Evolutionary conservation across 805 yeast species (phyloP).

Genomic region (Priceomyces melissophilus): DNA sequence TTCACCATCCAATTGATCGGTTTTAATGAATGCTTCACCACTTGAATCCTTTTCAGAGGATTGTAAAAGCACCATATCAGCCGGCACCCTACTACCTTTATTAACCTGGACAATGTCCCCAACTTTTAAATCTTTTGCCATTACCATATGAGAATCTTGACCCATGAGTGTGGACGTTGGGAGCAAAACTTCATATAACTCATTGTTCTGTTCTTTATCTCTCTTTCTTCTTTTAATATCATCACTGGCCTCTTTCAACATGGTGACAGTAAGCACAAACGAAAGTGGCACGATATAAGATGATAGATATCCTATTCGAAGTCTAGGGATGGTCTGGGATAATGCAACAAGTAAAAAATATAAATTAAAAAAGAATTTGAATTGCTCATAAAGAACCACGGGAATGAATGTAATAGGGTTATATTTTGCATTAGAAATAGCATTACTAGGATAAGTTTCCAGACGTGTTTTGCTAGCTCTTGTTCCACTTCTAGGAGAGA

Average conservation of each 20-base stretch:
- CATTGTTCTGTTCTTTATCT: slow-evolving; percentile 85
- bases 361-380: slow-evolving; percentile 92
- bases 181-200: slow-evolving; percentile 69
- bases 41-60: slow-evolving; percentile 63
- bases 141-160: slow-evolving; percentile 23
- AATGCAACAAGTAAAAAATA: slow-evolving; percentile 91
- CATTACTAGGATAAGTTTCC: slow-evolving; percentile 57
- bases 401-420: slow-evolving; percentile 87
- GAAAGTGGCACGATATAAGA: slow-evolving; percentile 93
- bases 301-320: slow-evolving; percentile 89
- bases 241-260: slow-evolving; percentile 94
- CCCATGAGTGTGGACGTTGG: slow-evolving; percentile 22
- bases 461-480: slow-evolving; percentile 1
- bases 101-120: slow-evolving; percentile 81
- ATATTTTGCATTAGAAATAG: slow-evolving; percentile 91
- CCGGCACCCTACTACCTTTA: slow-evolving; percentile 87
- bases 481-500: slow-evolving; percentile 34
- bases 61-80: slow-evolving; percentile 83
- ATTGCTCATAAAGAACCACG: slow-evolving; percentile 86
- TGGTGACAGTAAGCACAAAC: slow-evolving; percentile 87
- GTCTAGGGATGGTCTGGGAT: slow-evolving; percentile 84
- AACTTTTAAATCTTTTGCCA: slow-evolving; percentile 65
- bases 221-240: slow-evolving; percentile 88
- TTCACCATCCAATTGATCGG: slow-evolving; percentile 98
- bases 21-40: slow-evolving; percentile 91